Base-by-base conservation (phyloP, 306 rosid genomes). In the Astragalus glycyphyllos region DNA sequence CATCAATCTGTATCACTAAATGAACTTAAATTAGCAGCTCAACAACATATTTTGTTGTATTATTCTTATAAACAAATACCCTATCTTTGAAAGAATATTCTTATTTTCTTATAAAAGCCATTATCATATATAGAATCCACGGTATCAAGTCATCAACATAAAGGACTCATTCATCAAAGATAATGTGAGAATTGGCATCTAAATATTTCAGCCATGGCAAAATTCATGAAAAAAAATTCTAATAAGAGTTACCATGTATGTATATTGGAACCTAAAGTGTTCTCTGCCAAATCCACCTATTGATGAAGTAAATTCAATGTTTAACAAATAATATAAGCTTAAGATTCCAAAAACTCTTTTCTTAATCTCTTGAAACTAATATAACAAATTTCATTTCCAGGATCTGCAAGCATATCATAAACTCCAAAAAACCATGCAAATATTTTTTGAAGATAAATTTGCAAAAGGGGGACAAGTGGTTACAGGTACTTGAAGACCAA, bases 401-500 rank as follows among this genome's bases (percentile, higher is more conserved):
- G 31, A 26, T 26, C 31, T 26, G 31, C 31, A 26, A 26, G 31
- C 31, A 26, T 26, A 20, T 20, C 23, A 38, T 8, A 62, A 71
- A 37, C 47, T 40, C 50, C 44, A 40, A 71, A 71, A 58, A 64
- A 20, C 32, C 35, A 67, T 1, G 13, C 29, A 15, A 8, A 54
- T 1, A 74, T 56, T 49, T 56, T 49, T 46, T 3, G 4, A 65
- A 57, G 20, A 41, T 29, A 13, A 68, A 69, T 37, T 37, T 7
- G 50, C 62, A 54, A 14, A 50, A 63, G 34, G 59, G 34, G 71
- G 55, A 10, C n/a, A 65, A 77, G 47, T 64, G 40, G 69, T 77
- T 75, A 93, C 98, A 60, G 98, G 98, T 44, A 87, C 90, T 86
- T 90, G 98, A 55, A 94, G 98, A 13, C 98, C 98, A 58, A 90